Conservation (phyloP, 495 filamentous ascomycete genomes). For the Ascodesmis nigricans region DNA sequence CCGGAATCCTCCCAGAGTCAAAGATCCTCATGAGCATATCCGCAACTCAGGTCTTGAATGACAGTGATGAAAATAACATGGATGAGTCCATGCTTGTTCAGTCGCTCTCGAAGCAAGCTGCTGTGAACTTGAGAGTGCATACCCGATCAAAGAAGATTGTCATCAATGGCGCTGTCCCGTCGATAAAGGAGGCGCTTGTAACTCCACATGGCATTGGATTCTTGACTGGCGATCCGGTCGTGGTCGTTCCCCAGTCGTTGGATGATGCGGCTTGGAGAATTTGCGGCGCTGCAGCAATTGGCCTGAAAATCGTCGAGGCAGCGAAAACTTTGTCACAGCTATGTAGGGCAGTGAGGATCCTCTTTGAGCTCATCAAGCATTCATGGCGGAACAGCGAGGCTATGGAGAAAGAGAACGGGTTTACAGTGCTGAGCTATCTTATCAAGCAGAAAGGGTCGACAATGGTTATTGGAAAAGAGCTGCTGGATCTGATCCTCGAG, state of each 20-base stretch:
- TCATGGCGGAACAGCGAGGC: constrained; percentile 97
- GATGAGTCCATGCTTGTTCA: constrained; percentile 54
- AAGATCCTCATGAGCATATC: constrained; percentile 72
- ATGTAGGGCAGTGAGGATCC: constrained; percentile 55
- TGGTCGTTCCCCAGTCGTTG: constrained; percentile 54
- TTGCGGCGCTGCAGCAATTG: constrained; percentile 65
- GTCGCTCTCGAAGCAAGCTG: constrained; percentile 51
- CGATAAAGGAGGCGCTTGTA: constrained; percentile 68
- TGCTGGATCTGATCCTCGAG: constrained; percentile 52
- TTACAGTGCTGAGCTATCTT: constrained; percentile 50
- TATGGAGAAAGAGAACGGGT: constrained; percentile 90
- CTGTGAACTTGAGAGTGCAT: constrained; percentile 45
- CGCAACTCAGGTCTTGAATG: constrained; percentile 51
- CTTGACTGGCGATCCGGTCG: constrained; percentile 64
- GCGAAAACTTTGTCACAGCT: constrained; percentile 45
- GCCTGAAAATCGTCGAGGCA: constrained; percentile 59
- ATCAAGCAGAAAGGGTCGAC: constrained; percentile 23
- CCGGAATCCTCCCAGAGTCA: constrained; percentile 53
- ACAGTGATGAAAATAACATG: constrained; percentile 43
- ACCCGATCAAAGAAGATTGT: constrained; percentile 58
- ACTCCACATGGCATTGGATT: constrained; percentile 57
- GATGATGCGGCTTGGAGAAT: constrained; percentile 88
- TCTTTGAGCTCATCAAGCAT: constrained; percentile 61
- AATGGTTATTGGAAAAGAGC: constrained; percentile 24
- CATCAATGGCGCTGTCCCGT: constrained; percentile 70